Conservation (phyloP, 768 basidiomycete genomes). For the Rhizopogon rudus region DNA sequence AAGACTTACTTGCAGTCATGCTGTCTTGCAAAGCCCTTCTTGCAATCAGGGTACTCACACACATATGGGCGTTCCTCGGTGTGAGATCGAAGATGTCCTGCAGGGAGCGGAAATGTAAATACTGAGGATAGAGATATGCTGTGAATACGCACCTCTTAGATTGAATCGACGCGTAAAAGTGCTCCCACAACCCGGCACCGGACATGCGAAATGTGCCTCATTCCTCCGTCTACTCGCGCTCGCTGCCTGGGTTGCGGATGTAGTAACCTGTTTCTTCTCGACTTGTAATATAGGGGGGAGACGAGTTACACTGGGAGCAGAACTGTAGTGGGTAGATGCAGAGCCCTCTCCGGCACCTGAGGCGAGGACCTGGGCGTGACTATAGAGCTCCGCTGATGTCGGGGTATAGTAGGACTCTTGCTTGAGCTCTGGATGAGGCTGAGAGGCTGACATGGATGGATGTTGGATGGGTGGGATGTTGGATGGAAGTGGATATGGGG, state of each 20-base stretch:
- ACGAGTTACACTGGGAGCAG: slow-evolving; percentile 34
- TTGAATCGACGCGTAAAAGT: slow-evolving; percentile 96
- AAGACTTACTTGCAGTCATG: slow-evolving; percentile 91
- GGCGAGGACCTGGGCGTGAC: slow-evolving; percentile 39
- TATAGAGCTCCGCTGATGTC: slow-evolving; percentile 51
- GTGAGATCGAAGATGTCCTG: slow-evolving; percentile 91
- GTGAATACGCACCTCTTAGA: slow-evolving; percentile 55
- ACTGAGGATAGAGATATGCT: background rate
- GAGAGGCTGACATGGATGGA: slow-evolving; percentile 10
- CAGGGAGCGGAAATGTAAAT: slow-evolving; percentile 6
- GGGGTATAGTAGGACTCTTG: slow-evolving; percentile 46
- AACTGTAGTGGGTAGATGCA: slow-evolving; percentile 24
- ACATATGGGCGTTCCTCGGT: slow-evolving; percentile 94
- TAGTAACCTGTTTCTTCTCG: slow-evolving; percentile 93
- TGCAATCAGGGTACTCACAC: slow-evolving; percentile 91
- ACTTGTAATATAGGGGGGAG: slow-evolving; percentile 86
- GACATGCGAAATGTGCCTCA: slow-evolving; percentile 90
- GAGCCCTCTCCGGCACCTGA: slow-evolving; percentile 19
- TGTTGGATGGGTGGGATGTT: slow-evolving; percentile 20
- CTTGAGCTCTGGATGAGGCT: slow-evolving; percentile 28
- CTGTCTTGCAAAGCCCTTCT: slow-evolving; percentile 91
- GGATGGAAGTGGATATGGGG: slow-evolving; percentile 33
- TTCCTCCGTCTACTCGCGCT: slow-evolving; percentile 86
- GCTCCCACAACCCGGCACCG: slow-evolving; percentile 92
- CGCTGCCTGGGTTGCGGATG: slow-evolving; percentile 87